A percentile compares a stretch with the other conserved stretches of the same genome.
Conservation (phyloP, 2,329 filamentous ascomycete genomes). For the Cercospora janseana region DNA sequence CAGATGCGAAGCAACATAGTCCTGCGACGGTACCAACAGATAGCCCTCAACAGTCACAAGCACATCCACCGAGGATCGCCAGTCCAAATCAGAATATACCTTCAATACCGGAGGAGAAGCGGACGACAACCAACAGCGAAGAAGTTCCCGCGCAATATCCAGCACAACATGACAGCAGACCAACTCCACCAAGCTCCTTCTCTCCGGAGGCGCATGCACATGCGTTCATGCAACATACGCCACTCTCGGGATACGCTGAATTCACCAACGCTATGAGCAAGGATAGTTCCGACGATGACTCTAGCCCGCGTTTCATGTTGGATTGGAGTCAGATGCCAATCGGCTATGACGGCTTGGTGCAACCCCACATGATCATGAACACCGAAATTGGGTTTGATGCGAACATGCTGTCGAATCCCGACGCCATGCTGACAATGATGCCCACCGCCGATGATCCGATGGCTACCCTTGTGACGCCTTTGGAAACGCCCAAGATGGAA, state of each 20-base stretch:
- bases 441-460: slow-evolving; percentile 42
- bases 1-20: slow-evolving; percentile 15
- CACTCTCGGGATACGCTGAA: slow-evolving; percentile 49
- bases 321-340: slow-evolving; percentile 50
- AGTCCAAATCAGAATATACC: slow-evolving; percentile 31
- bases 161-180: slow-evolving; percentile 42
- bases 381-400: slow-evolving; percentile 48
- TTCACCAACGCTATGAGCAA: slow-evolving; percentile 40
- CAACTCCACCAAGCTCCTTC: slow-evolving; percentile 29
- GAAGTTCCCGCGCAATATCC: slow-evolving; percentile 42
- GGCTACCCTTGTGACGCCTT: slow-evolving; percentile 46
- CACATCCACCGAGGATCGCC: slow-evolving; percentile 37
- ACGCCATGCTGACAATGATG: slow-evolving; percentile 48
- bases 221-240: slow-evolving; percentile 44
- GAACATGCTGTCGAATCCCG: slow-evolving; percentile 40
- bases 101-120: slow-evolving; percentile 34
- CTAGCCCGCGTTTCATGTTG: slow-evolving; percentile 50
- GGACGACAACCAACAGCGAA: slow-evolving; percentile 32
- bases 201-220: slow-evolving; percentile 28
- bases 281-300: slow-evolving; percentile 43
- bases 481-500: slow-evolving; percentile 49
- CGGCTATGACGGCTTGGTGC: slow-evolving; percentile 45
- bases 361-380: slow-evolving; percentile 47
- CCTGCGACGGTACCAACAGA: slow-evolving; percentile 13
- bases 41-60: slow-evolving; percentile 37